phyloP scores from a whole-genome alignment of 805 yeast genomes.

The Yarrowia porcina region DNA sequence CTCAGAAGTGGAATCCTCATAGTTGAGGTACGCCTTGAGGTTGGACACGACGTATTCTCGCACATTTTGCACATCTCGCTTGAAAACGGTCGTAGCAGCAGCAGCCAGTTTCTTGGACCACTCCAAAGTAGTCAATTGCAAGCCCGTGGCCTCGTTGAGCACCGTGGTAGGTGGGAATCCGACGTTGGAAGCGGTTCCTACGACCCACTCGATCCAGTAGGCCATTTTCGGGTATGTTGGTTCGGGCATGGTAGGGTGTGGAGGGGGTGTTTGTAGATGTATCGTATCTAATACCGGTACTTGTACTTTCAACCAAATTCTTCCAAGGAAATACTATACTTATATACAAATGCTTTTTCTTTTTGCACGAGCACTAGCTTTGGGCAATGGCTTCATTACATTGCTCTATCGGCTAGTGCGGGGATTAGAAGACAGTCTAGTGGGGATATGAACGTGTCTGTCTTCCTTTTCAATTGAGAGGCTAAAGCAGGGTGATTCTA shows the following conservation, averaged over 20 bases:
- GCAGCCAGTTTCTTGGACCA: not conserved
- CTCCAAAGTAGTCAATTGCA: constrained; percentile 1
- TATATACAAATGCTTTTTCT: not conserved
- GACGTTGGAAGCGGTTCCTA: constrained; percentile 2
- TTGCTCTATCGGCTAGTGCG: not conserved
- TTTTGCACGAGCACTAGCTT: not conserved
- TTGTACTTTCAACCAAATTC: no score
- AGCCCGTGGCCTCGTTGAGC: constrained; percentile 18
- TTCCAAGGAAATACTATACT: not conserved
- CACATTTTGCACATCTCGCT: not conserved
- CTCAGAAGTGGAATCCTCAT: not conserved
- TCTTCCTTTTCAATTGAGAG: not conserved
- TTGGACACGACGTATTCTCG: not conserved
- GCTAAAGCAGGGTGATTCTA: not conserved
- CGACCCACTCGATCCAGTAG: constrained; percentile 19
- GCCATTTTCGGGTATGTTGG: constrained; percentile 16
- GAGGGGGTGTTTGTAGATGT: no score
- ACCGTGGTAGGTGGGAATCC: constrained; percentile 6
- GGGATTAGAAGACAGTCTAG: not conserved
- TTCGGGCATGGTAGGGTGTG: not conserved
- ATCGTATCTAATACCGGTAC: no score
- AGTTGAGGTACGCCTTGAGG: not conserved
- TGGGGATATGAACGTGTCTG: not conserved
- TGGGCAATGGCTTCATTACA: not conserved
- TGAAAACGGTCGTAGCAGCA: not conserved